phyloP scores from a whole-genome alignment of 306 rosid genomes.

The Sophora flavescens region DNA sequence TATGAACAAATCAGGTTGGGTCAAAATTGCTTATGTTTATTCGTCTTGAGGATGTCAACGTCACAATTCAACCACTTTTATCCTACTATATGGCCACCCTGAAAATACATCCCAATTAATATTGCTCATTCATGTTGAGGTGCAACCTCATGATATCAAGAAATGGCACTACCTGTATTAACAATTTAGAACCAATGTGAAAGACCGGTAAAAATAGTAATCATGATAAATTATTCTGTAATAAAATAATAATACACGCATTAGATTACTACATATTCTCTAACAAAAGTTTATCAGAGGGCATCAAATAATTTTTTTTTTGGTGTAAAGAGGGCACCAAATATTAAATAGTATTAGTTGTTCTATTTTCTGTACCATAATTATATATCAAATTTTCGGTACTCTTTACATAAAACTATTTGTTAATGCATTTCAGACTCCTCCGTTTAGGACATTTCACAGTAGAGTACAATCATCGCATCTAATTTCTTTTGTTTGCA shows the following conservation, averaged over 20 bases:
- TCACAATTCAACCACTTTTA: background rate
- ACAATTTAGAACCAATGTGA: no score
- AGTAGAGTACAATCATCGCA: background rate
- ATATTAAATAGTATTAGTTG: background rate
- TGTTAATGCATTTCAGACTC: background rate
- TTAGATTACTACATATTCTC: no score
- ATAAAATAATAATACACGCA: no score
- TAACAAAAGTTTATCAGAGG: no score
- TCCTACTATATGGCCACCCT: background rate
- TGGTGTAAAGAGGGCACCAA: background rate
- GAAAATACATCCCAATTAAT: background rate
- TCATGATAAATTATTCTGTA: background rate
- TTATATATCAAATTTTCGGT: background rate
- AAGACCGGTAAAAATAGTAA: no score
- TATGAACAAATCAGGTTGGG: background rate
- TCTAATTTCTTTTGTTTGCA: background rate
- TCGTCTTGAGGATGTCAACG: background rate
- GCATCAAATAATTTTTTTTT: background rate
- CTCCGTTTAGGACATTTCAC: background rate
- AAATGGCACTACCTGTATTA: background rate
- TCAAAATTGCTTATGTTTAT: background rate
- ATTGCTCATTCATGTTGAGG: conserved; percentile 28
- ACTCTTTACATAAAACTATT: background rate
- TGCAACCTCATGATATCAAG: background rate
- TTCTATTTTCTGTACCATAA: no score